A percentile compares a stretch with the other conserved stretches of the same genome.
Evolutionary conservation across 768 basidiomycete genomes (phyloP).

Genomic region (Hericium alpestre): DNA sequence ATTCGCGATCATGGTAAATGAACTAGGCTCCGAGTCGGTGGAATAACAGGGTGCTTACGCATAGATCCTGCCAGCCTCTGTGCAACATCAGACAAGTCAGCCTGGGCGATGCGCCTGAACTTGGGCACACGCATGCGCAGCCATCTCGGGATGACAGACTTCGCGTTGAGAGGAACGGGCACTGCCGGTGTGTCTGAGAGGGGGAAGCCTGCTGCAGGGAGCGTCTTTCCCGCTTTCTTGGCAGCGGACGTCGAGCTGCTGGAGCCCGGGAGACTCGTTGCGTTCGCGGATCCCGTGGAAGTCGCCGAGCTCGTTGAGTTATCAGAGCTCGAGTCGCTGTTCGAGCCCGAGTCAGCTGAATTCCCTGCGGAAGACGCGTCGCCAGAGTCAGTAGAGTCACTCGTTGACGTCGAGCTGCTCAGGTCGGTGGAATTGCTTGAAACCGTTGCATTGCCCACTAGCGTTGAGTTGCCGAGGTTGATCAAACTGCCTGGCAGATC

Average conservation of each 20-base stretch:
- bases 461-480: not conserved
- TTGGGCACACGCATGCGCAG: not conserved
- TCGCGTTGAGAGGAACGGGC: not conserved
- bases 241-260: too few relatives aligned
- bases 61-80: conserved; percentile 35
- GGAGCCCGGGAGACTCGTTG: not conserved
- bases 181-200: not conserved
- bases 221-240: too few relatives aligned
- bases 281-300: not conserved
- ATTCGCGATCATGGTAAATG: too few relatives aligned
- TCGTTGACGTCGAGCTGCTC: too few relatives aligned
- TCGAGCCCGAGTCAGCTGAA: not conserved
- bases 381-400: not conserved
- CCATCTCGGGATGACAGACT: conserved; percentile 2
- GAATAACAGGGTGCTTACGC: conserved; percentile 13
- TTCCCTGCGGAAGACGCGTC: not conserved
- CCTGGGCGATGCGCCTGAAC: conserved; percentile 20
- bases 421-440: not conserved
- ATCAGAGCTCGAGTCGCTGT: not conserved
- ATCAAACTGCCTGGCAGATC: not conserved
- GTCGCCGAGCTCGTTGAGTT: not conserved
- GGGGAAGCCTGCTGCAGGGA: too few relatives aligned
- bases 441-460: not conserved
- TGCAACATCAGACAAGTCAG: conserved; percentile 27
- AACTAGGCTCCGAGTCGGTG: too few relatives aligned